A percentile compares a stretch with the other conserved stretches of the same genome.
Conservation (phyloP, 1,284 basidiomycete genomes). For the Ceratobasidium sp. region DNA sequence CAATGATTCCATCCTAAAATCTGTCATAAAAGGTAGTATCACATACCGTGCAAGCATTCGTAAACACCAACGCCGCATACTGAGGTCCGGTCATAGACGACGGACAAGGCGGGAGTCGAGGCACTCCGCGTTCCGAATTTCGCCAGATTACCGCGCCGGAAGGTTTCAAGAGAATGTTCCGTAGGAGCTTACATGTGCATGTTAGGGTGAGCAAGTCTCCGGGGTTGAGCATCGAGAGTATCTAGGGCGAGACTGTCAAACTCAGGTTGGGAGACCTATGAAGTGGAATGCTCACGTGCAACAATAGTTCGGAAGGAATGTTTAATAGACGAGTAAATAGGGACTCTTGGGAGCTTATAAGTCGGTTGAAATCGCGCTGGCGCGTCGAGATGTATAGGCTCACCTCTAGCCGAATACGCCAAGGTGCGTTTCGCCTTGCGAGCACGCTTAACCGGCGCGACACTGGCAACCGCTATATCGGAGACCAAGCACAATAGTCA, state of each 20-base stretch:
- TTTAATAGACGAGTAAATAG: background rate
- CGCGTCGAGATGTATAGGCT: background rate
- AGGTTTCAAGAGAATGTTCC: background rate
- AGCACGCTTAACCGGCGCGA: background rate
- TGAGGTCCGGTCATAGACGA: conserved; percentile 49
- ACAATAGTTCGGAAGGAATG: background rate
- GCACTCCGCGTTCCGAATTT: background rate
- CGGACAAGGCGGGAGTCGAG: conserved; percentile 50
- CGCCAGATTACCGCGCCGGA: background rate
- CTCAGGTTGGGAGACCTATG: background rate
- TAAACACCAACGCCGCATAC: conserved; percentile 52
- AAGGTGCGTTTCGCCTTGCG: background rate
- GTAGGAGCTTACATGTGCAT: background rate
- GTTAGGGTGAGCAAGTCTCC: background rate
- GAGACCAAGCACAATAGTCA: background rate
- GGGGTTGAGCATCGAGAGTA: background rate
- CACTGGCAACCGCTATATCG: background rate
- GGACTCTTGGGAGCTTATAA: background rate
- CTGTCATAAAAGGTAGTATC: background rate
- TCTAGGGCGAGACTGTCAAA: background rate
- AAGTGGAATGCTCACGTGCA: background rate
- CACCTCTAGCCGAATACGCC: background rate
- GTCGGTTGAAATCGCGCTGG: background rate
- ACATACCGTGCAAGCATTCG: conserved; percentile 14
- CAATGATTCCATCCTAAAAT: background rate